Base-by-base conservation (phyloP, 306 rosid species). In the Adenanthera pavonina region DNA sequence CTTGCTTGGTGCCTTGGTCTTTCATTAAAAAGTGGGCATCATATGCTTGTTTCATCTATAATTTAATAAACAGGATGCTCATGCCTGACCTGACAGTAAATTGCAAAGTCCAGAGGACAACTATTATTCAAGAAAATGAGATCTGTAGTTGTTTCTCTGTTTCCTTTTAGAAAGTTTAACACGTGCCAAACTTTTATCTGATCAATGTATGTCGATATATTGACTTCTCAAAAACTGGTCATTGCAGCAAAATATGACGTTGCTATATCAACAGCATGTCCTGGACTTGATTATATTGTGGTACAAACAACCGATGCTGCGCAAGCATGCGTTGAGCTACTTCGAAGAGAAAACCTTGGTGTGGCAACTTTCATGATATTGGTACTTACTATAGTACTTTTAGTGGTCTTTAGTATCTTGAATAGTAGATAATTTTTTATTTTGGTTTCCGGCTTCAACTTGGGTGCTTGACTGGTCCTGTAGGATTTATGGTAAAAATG, bases 301-400 rank as follows among this genome's bases (percentile, higher is more conserved):
- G 99, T 95, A 84, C 97, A 95, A 89, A 95, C 98, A 60, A 86
- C 98, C 52, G 79, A 43, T 86, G 94, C 98, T 56, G 99, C 99
- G n/a, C 97, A 93, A 75, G 91, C 91, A 48, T 95, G 99, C 38
- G 97, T 95, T 72, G 98, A 93, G 88, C 86, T 95, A 72, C 92
- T 95, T 25, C 91, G 98, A 9, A 89, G 90, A 43, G 99, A 92
- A 90, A 92, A 89, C 81, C 91, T 92, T 72, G 99, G 99, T 38
- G 84, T 95, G 76, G 99, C 91, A 69, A 93, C 99, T 64, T 93
- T 89, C 91, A 88, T 95, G 98, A 95, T 95, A 86, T 87, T 95
- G 99, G 99, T 95, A 95, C 44, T 67, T 25, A 36, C 30, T 49
- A 35, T 75, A 10, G 41, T 40, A 5, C 65, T 74, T 73, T 47